These are phyloP conservation scores for Epichloe glyceriae DNA, from an alignment of 2,329 filamentous ascomycete genomes.

Conservation along the genomic window DNA sequence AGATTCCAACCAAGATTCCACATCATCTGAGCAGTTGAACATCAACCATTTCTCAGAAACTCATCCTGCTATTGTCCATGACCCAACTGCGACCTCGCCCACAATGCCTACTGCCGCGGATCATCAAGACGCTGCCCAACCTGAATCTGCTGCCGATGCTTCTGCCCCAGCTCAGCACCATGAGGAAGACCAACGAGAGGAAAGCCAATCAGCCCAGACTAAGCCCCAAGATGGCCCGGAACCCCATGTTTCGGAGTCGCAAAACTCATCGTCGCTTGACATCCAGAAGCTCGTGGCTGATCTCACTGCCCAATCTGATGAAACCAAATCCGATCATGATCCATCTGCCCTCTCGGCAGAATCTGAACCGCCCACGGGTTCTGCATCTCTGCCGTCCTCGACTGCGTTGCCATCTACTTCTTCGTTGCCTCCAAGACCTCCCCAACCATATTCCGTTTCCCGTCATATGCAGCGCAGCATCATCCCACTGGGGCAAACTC, in stretches of 20 bases:
- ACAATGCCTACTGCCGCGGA: conserved; percentile 11
- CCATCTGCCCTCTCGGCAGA: conserved; percentile 14
- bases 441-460: conserved; percentile 25
- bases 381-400: conserved; percentile 18
- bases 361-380: conserved; percentile 14
- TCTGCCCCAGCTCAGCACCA: conserved; percentile 14
- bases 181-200: conserved; percentile 10
- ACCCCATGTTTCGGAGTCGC: conserved; percentile 16
- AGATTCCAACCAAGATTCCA: conserved; percentile 30
- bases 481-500: conserved; percentile 20
- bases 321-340: conserved; percentile 18
- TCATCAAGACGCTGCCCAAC: conserved; percentile 7
- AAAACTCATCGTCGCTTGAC: conserved; percentile 20
- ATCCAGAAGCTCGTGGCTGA: conserved; percentile 30
- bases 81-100: conserved; percentile 15
- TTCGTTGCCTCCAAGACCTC: conserved; percentile 35
- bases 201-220: conserved; percentile 9
- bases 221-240: conserved; percentile 17
- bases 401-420: conserved; percentile 24
- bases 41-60: conserved; percentile 18
- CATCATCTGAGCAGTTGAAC: conserved; percentile 25
- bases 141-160: conserved; percentile 8
- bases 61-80: conserved; percentile 19
- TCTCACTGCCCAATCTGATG: conserved; percentile 23
- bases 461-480: conserved; percentile 25